Evolutionary conservation across 331 rosid species (phyloP).

Genomic region (Dryas integrifolia): DNA sequence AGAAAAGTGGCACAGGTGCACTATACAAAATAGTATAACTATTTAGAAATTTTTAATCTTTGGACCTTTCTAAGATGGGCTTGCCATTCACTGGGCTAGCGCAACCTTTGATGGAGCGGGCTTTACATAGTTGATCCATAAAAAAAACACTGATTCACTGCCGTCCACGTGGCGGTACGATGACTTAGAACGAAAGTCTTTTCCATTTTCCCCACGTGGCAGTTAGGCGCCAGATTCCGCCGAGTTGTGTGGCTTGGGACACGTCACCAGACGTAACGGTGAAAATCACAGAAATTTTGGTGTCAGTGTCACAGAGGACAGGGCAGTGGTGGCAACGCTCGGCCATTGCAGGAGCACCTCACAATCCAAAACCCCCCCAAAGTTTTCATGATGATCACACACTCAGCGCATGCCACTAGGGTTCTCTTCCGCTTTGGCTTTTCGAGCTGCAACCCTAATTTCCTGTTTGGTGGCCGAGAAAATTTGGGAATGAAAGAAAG

Average conservation of each 20-base stretch:
- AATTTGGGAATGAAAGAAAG: neutral
- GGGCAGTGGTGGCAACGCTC: conserved; percentile 32
- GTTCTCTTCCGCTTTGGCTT: conserved; percentile 6
- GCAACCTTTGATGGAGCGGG: no score
- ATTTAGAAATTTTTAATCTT: no score
- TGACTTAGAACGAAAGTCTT: no score
- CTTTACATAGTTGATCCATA: no score
- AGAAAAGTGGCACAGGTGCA: no score
- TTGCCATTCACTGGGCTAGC: no score
- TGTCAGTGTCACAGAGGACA: neutral
- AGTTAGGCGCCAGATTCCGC: conserved; percentile 7
- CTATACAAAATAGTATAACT: no score
- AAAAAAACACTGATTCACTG: no score
- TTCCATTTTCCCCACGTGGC: neutral
- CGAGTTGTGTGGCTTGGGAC: neutral
- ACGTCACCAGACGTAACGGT: neutral
- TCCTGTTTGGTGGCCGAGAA: conserved; percentile 36
- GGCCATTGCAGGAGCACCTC: conserved; percentile 20
- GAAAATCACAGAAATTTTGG: neutral
- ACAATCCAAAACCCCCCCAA: conserved; percentile 1
- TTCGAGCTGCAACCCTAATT: neutral
- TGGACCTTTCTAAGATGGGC: no score
- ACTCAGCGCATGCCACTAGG: neutral
- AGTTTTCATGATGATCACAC: neutral
- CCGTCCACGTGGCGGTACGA: no score